These are phyloP conservation scores for Microdochium trichocladiopsis DNA, from an alignment of 2,329 filamentous ascomycete species.

Conservation along the genomic window DNA sequence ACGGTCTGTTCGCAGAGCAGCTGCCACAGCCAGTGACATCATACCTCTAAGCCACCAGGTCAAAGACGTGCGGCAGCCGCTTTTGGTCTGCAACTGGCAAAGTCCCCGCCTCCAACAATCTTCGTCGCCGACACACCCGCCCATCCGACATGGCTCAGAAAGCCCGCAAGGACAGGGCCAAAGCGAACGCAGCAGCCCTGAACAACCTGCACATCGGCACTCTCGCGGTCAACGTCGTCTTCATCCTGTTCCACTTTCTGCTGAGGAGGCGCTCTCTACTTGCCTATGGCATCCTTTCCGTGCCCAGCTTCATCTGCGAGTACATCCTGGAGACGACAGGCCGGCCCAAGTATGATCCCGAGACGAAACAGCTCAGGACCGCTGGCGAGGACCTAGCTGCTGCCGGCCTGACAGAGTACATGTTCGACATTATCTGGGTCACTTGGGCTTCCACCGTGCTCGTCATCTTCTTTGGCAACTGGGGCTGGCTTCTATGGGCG, in stretches of 20 bases:
- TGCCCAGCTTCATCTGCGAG: conserved; percentile 72
- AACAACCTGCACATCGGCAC: conserved; percentile 77
- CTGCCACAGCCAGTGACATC: background rate
- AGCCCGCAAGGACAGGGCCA: conserved; percentile 61
- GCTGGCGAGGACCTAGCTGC: conserved; percentile 85
- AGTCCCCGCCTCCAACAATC: too few species aligned
- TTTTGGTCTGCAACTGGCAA: too few species aligned
- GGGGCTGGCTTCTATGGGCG: conserved; percentile 54
- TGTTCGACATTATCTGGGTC: conserved; percentile 96
- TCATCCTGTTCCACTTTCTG: conserved; percentile 65
- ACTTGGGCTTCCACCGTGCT: conserved; percentile 72
- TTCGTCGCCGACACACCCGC: background rate
- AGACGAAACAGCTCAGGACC: conserved; percentile 59
- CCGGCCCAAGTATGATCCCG: conserved; percentile 64
- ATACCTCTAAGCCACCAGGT: background rate
- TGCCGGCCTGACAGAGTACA: conserved; percentile 87
- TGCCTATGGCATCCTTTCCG: conserved; percentile 65
- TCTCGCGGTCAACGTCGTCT: conserved; percentile 63
- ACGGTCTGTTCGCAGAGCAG: background rate
- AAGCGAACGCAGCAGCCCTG: conserved; percentile 69
- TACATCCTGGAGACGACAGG: conserved; percentile 80
- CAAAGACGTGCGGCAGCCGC: too few species aligned
- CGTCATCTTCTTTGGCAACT: conserved; percentile 76
- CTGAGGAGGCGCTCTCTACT: conserved; percentile 57
- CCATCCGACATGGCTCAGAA: conserved; percentile 48